phyloP scores from a whole-genome alignment of 306 rosid genomes.

The Gillenia trifoliata region DNA sequence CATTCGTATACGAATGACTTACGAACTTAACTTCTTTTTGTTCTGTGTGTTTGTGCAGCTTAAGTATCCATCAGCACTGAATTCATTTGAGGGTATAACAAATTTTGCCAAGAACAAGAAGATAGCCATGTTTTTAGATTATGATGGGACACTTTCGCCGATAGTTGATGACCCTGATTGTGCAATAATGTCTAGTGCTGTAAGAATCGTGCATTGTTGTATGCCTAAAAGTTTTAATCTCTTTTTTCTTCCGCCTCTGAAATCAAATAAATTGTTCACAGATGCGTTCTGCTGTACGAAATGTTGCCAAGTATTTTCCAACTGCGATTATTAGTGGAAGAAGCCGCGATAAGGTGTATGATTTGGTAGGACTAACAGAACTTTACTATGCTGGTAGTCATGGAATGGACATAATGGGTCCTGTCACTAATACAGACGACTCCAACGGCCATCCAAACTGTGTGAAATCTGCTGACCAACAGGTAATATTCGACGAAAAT shows the following conservation, averaged over 20 bases:
- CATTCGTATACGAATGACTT: background rate
- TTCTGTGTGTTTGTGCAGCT: constrained; percentile 35
- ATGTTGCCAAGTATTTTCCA: constrained; percentile 60
- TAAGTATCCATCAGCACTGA: constrained; percentile 79
- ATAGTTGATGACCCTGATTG: constrained; percentile 88
- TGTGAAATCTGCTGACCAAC: constrained; percentile 45
- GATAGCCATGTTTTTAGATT: constrained; percentile 81
- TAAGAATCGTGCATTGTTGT: constrained; percentile 26
- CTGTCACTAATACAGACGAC: constrained; percentile 35
- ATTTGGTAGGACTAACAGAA: constrained; percentile 82
- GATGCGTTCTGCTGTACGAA: constrained; percentile 76
- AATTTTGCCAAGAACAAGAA: constrained; percentile 54
- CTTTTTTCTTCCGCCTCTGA: background rate
- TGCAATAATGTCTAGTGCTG: constrained; percentile 70
- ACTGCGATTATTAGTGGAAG: constrained; percentile 92
- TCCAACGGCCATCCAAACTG: constrained; percentile 43
- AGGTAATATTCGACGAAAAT: constrained; percentile 34
- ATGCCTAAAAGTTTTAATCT: background rate
- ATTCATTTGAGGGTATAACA: constrained; percentile 46
- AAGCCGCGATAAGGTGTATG: constrained; percentile 83
- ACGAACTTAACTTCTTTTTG: background rate
- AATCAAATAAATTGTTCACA: constrained; percentile 21
- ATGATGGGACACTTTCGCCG: constrained; percentile 95
- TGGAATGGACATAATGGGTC: constrained; percentile 93
- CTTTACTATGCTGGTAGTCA: constrained; percentile 98